Base-by-base conservation (phyloP, 179 eudicot genomes). In the Patellifolia procumbens region DNA sequence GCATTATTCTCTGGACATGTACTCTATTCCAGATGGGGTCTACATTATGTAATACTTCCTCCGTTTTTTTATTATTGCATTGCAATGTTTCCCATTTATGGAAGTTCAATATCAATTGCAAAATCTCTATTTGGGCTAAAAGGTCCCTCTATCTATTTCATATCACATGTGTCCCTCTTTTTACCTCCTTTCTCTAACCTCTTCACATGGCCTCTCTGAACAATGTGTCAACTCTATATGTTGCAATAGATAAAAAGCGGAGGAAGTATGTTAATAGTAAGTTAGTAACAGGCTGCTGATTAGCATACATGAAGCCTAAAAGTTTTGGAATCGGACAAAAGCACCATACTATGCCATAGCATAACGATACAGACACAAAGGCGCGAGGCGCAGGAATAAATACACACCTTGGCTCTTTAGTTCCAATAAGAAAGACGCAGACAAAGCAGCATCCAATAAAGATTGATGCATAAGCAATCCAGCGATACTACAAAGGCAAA, bases 401-500 rank as follows among this genome's bases (percentile, higher is more conserved):
- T 35, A 74, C 43, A 49, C 68, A 92, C 98, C 98, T 91, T 59
- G 98, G 97, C 85, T 94, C 97, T 81, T 84, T 88, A 24, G 94
- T 94, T 48, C 98, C 96, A 60, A 89, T 76, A 77, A 83, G 88
- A 70, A 92, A 94, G 80, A 94, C 65, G 77, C 79, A 85, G 59
- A 94, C 93, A 60, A 92, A 94, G 86, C 92, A 92, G 81, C 98
- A 89, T 17, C 97, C 98, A 56, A 94, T 83, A 74, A 83, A 80
- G 76, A 94, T 89, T 64, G 98, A 92, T 31, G 83, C 15, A 85
- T 84, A 91, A 17, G 98, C 98, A 73, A 94, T 91, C 98, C 97
- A 92, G 75, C 93, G 97, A 78, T 94, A 94, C 97, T 94, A 92
- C 79, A 45, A 83, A 45, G 48, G 15, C 34, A 68, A 29, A 79